Evolutionary conservation across 441 rosid genomes (phyloP).

Genomic region (Erodium chrysanthum): DNA sequence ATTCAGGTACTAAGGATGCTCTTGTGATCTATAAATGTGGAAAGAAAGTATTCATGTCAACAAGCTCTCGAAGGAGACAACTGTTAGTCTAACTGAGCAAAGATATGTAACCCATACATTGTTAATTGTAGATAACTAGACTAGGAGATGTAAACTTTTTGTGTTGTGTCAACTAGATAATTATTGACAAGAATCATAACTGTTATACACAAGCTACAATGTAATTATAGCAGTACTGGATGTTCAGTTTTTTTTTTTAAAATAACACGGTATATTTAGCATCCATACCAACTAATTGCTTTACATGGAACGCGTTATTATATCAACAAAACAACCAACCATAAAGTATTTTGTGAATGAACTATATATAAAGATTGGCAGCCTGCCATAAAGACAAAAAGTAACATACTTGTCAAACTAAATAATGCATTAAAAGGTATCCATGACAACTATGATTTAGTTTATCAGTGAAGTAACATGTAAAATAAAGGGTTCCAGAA

Average conservation of each 20-base stretch:
- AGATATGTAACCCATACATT: neutral
- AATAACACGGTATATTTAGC: neutral
- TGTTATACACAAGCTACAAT: too few species aligned
- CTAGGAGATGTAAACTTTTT: too few species aligned
- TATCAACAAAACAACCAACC: neutral
- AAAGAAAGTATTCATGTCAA: constrained; percentile 16
- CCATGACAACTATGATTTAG: neutral
- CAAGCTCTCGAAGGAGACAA: constrained; percentile 7
- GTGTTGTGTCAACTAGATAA: too few species aligned
- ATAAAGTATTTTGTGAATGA: neutral
- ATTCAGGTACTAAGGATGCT: constrained; percentile 69
- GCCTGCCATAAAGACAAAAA: neutral
- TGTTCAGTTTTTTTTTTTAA: too few species aligned
- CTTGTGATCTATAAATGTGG: constrained; percentile 51
- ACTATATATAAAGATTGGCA: neutral
- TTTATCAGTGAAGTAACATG: neutral
- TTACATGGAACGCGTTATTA: neutral
- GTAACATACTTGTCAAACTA: neutral
- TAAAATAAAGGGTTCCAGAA: constrained; percentile 3
- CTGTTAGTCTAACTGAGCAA: neutral
- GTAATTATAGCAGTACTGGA: too few species aligned
- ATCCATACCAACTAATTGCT: neutral
- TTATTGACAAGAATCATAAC: too few species aligned
- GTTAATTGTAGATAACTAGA: neutral
- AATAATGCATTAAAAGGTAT: neutral